Evolutionary conservation across 306 rosid genomes (phyloP), one percentile per base, ranked within the genome.

Genomic region (Cyamopsis tetragonoloba): DNA sequence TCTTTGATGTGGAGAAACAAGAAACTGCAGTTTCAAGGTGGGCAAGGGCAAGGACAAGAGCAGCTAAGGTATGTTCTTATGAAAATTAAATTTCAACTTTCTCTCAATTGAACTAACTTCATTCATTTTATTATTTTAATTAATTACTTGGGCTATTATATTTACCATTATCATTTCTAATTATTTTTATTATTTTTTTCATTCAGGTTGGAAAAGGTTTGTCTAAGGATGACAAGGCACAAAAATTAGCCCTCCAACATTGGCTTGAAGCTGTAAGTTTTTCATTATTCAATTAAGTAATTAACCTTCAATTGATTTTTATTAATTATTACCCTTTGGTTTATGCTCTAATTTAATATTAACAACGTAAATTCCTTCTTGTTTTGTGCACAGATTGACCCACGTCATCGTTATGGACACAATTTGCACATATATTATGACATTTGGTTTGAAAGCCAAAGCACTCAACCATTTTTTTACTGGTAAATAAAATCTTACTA

Each of bases 351-450:
- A 32, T 60, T 9, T 63, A 23, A 44, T 32, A 44, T 41, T 58
- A 26, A 58, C 48, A 17, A n/a, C 24, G 56, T 39, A 7, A 1
- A 12, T 62, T 39, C 15, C 15, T 50, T 68, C 35, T 76, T 65
- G 23, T n/a, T 77, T 74, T n/a, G 15, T 50, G 1, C 38, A 48
- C 81, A 93, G 99, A 90, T 93, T 75, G 99, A 93, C 71, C 96
- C 97, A 56, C 96, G 99, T 9, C 99, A 93, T 62, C 96, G 99
- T 0, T 93, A 93, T 50, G 99, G 99, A 59, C 99, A 93, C 86
- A 90, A 93, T 74, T 72, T 93, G 59, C 97, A 93, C 72, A 66
- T 88, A 0, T 93, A 93, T 74, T 93, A 93, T 81, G 99, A 93
- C 13, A 70, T 86, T 14, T 93, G 97, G 99, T 90, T 86, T 69